Evolutionary conservation across 305 asterid species (phyloP), one percentile per base, ranked within the genome.

Genomic region (Stenogyne calaminthoides): DNA sequence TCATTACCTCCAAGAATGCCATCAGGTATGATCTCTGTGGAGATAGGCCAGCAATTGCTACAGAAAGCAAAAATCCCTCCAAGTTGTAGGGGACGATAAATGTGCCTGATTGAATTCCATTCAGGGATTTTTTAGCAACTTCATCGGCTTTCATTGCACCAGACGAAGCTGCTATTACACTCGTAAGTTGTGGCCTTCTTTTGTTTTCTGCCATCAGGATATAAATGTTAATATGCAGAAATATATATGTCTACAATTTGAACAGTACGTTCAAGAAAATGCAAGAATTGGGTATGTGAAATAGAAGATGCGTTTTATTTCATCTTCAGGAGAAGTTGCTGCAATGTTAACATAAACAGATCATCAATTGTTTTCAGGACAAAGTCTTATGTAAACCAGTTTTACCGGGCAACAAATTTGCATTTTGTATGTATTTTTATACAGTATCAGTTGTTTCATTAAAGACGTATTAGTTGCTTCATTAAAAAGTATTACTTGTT

Each of bases 121-220:
- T 56, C 77, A 93, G 77, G 10, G 97, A 73, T 55, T 84, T 92
- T n/a, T 78, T 71, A 37, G 99, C 99, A 18, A 95, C 99, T 20
- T 87, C 90, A 14, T 89, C 93, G 9, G 98, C 93, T 83, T 88
- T 90, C 98, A 92, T 91, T 74, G 92, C 89, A 42, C 96, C 94
- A 70, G 99, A 92, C 65, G 98, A 91, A 71, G 87, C 91, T 12
- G 98, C 96, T 82, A 95, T 83, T 47, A 89, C 81, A 42, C 82
- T 85, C 8, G 98, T 91, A 60, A 95, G 88, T 75, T 75, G 81
- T 39, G 99, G 98, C 81, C 94, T 86, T 70, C 87, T 84, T 80
- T 89, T 91, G 87, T 72, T 84, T 84, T 95, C 98, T 92, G 96
- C 69, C 77, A 76, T 62, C 51, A 16, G 47, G 34, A 74, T 69